A percentile compares a stretch with the other conserved stretches of the same genome.
phyloP scores from a whole-genome alignment of 2,329 filamentous ascomycete species.

The Tolypocladium guangdongense region DNA sequence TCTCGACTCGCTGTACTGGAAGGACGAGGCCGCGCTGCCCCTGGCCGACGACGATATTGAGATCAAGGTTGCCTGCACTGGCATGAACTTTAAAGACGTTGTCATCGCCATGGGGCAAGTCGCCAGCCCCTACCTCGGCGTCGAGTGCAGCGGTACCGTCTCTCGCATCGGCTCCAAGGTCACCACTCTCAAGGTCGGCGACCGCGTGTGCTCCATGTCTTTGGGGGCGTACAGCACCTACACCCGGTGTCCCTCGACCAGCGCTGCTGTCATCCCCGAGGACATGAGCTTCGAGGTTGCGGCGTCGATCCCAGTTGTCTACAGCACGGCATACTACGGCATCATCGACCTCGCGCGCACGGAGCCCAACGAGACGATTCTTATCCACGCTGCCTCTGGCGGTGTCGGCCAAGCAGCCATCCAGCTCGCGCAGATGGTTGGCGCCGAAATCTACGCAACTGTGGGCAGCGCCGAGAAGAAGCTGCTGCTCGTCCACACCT shows the following conservation, averaged over 20 bases:
- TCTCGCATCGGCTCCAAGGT: slow-evolving; percentile 48
- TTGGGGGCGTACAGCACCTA: slow-evolving; percentile 22
- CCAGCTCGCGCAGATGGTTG: slow-evolving; percentile 23
- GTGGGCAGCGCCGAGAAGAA: slow-evolving; percentile 25
- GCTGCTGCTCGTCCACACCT: slow-evolving; percentile 23
- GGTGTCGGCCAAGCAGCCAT: slow-evolving; percentile 29
- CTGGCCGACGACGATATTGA: slow-evolving; percentile 27
- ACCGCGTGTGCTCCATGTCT: slow-evolving; percentile 54
- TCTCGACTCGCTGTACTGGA: slow-evolving; percentile 28
- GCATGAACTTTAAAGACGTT: slow-evolving; percentile 36
- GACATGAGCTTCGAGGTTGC: slow-evolving; percentile 24
- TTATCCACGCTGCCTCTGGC: slow-evolving; percentile 28
- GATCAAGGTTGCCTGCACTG: slow-evolving; percentile 30
- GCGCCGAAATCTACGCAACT: slow-evolving; percentile 31
- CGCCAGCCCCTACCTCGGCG: slow-evolving; percentile 20
- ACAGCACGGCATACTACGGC: slow-evolving; percentile 28
- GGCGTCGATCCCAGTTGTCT: slow-evolving; percentile 29
- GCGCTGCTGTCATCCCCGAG: slow-evolving; percentile 25
- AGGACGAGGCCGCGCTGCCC: slow-evolving; percentile 18
- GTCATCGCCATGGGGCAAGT: slow-evolving; percentile 30
- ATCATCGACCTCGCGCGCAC: slow-evolving; percentile 28
- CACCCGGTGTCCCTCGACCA: slow-evolving; percentile 19
- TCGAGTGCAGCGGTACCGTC: slow-evolving; percentile 29
- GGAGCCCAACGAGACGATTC: slow-evolving; percentile 23
- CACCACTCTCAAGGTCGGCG: slow-evolving; percentile 52